Percentiles rank a stretch among this genome's conserved stretches.
phyloP scores from a whole-genome alignment of 768 basidiomycete genomes.

The Boletus reticulatus region DNA sequence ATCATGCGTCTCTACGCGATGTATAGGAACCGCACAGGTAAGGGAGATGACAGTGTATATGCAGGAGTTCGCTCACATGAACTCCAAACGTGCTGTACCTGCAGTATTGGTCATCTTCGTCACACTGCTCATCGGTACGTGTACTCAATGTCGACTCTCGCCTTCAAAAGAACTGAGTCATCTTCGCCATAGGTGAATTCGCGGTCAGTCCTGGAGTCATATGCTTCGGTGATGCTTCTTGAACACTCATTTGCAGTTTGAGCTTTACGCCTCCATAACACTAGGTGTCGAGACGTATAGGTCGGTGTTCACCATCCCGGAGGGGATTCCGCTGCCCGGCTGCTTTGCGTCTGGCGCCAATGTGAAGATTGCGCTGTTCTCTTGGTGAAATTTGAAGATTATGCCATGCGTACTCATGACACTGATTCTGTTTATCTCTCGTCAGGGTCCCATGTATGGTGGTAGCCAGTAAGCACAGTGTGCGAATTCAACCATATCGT shows the following conservation, averaged over 20 bases:
- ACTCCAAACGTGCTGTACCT: not conserved
- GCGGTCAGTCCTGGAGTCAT: not conserved
- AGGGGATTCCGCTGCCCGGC: not conserved
- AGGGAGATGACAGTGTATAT: not conserved
- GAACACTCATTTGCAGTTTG: not conserved
- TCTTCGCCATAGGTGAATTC: not conserved
- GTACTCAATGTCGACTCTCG: no score
- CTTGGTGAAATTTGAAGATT: not conserved
- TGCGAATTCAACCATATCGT: not conserved
- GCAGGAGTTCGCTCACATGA: not conserved
- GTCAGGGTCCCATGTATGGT: conserved; percentile 3
- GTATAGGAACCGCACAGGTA: conserved; percentile 2
- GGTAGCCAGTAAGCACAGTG: conserved; percentile 1
- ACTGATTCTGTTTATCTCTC: not conserved
- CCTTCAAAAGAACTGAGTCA: not conserved
- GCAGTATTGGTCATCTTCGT: not conserved
- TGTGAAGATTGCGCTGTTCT: not conserved
- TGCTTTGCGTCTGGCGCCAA: not conserved
- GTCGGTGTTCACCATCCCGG: not conserved
- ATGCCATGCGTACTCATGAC: no score
- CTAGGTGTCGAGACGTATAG: not conserved
- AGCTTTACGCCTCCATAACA: conserved; percentile 1
- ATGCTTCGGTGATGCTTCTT: not conserved
- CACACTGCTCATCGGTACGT: not conserved
- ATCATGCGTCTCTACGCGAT: conserved; percentile 2